phyloP scores from a whole-genome alignment of 768 basidiomycete genomes.

The Suillus sp. region DNA sequence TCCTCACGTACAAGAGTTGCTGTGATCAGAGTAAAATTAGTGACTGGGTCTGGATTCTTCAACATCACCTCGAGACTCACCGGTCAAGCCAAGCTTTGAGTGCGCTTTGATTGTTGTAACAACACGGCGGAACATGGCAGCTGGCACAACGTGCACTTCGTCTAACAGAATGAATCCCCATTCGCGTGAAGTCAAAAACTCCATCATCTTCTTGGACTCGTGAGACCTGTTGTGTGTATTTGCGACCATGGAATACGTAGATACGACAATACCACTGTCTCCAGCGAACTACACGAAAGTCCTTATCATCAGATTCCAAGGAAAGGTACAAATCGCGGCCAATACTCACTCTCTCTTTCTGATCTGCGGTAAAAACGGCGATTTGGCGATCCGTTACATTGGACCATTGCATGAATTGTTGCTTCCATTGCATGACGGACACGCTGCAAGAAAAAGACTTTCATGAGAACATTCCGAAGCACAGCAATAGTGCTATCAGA shows the following conservation, averaged over 20 bases:
- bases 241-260: constrained; percentile 99
- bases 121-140: constrained; percentile 97
- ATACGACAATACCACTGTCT: constrained; percentile 96
- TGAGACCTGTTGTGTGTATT: constrained; percentile 99
- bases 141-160: constrained; percentile 98
- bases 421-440: constrained; percentile 98
- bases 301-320: constrained; percentile 6
- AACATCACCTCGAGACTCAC: constrained; percentile 43
- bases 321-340: background rate
- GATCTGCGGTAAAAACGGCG: constrained; percentile 95
- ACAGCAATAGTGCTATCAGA: constrained; percentile 17
- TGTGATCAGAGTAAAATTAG: constrained; percentile 32
- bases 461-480: constrained; percentile 1
- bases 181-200: constrained; percentile 95
- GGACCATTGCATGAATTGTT: constrained; percentile 98
- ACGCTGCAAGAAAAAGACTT: constrained; percentile 48
- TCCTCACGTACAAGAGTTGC: constrained; percentile 98
- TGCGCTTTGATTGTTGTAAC: constrained; percentile 99
- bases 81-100: constrained; percentile 95
- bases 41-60: constrained; percentile 7
- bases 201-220: constrained; percentile 99
- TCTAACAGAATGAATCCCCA: constrained; percentile 99
- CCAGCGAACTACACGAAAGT: constrained; percentile 75
- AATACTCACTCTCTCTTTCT: constrained; percentile 85
- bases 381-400: constrained; percentile 97